Percentiles rank a stretch among this genome's conserved stretches.
Evolutionary conservation across 768 basidiomycete species (phyloP).

Genomic region (Boletus coccyginus): DNA sequence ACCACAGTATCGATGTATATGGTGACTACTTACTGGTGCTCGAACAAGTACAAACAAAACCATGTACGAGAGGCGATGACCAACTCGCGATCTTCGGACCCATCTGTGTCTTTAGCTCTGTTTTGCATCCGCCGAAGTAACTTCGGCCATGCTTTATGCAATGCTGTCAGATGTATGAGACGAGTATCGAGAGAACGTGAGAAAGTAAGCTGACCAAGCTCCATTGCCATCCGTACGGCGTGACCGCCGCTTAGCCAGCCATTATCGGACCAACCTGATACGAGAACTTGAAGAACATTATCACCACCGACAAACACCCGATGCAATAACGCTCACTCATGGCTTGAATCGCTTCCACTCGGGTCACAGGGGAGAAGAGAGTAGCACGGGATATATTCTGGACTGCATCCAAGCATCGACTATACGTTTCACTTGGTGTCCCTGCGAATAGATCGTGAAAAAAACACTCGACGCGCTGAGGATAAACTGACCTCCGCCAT

Average conservation of each 20-base stretch:
- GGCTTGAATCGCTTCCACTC: conserved; percentile 87
- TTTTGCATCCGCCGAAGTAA: conserved; percentile 75
- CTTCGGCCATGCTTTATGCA: conserved; percentile 91
- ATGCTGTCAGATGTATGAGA: conserved; percentile 44
- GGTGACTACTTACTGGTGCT: conserved; percentile 73
- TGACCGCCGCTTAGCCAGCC: conserved; percentile 96
- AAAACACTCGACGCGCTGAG: background rate
- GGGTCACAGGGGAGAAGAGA: conserved; percentile 80
- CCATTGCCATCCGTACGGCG: conserved; percentile 97
- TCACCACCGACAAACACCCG: background rate
- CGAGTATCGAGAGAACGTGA: background rate
- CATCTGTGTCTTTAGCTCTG: conserved; percentile 46
- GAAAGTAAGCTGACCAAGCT: conserved; percentile 61
- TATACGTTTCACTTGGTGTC: conserved; percentile 69
- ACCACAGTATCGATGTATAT: background rate
- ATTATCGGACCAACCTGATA: conserved; percentile 93
- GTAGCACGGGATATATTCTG: conserved; percentile 82
- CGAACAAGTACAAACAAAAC: conserved; percentile 93
- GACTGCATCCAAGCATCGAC: conserved; percentile 77
- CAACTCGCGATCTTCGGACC: conserved; percentile 69
- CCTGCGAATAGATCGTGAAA: conserved; percentile 40
- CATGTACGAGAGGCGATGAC: conserved; percentile 83
- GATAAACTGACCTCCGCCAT: conserved; percentile 71
- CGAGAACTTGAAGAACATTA: conserved; percentile 54
- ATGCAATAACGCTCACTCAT: conserved; percentile 64